Percentiles rank a stretch among this genome's conserved stretches.
These are phyloP conservation scores for Coelastrella sp. DNA, from an alignment of 139 green algal species.

Conservation along the genomic window DNA sequence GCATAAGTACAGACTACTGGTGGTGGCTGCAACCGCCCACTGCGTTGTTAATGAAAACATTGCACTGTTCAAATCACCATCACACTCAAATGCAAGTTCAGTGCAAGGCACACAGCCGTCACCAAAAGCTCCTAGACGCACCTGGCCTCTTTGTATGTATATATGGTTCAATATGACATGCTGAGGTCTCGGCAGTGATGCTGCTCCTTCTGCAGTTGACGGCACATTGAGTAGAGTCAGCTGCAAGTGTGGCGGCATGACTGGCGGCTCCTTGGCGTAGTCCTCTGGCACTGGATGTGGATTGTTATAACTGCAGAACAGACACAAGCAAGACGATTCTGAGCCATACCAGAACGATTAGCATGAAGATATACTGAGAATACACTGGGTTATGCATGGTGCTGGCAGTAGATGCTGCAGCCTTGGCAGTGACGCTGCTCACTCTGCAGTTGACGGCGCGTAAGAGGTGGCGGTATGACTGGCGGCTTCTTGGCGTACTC, in stretches of 20 bases:
- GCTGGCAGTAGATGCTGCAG: slow-evolving; percentile 91
- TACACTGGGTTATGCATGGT: too few relatives aligned
- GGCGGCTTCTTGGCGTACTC: slow-evolving; percentile 99
- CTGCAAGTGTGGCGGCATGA: slow-evolving; percentile 95
- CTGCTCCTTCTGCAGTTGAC: slow-evolving; percentile 56
- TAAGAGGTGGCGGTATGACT: slow-evolving; percentile 95
- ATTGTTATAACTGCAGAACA: slow-evolving; percentile 84
- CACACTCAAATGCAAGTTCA: too few relatives aligned
- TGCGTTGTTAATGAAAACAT: too few relatives aligned
- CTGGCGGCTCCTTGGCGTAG: slow-evolving; percentile 96
- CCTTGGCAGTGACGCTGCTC: slow-evolving; percentile 77
- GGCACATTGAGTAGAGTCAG: slow-evolving; percentile 98
- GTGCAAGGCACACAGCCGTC: too few relatives aligned
- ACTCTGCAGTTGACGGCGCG: slow-evolving; percentile 79
- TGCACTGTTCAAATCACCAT: too few relatives aligned
- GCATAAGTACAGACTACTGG: too few relatives aligned
- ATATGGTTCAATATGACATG: slow-evolving; percentile 99
- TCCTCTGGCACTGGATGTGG: slow-evolving; percentile 84
- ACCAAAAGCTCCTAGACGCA: slow-evolving; percentile 23
- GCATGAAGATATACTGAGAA: too few relatives aligned
- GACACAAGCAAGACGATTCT: too few relatives aligned
- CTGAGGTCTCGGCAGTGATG: slow-evolving; percentile 92
- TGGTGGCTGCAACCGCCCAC: too few relatives aligned
- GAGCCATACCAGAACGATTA: too few relatives aligned
- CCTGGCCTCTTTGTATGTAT: slow-evolving; percentile 85